Evolutionary conservation across 306 rosid species (phyloP), one percentile per base, ranked within the genome.

Genomic region (Senna siamea): DNA sequence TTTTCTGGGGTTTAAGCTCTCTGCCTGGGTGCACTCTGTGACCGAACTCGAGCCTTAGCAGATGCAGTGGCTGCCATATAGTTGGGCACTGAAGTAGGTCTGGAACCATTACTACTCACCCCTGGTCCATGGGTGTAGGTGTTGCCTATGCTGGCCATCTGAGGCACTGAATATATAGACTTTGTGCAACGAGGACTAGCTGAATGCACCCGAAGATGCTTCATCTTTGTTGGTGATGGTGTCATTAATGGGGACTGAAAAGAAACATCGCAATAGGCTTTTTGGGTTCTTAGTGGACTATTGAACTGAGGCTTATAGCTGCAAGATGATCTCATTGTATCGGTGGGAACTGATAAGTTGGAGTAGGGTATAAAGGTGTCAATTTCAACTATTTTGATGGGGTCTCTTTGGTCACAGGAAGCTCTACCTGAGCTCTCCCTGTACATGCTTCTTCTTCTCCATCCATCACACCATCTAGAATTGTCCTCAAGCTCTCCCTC

Each of bases 21-120:
- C 63, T 87, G 88, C 73, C 66, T 84, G 1, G 91, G 88, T 2
- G 80, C 84, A 18, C 91, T 85, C 2, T 56, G 80, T 10, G 91
- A 82, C 54, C 90, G 78, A 56, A 54, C 12, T 61, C 91, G 77
- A 12, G 89, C 89, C 70, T 60, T 77, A 26, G 85, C 84, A 13
- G 91, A 87, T 12, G 83, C 88, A 41, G 91, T 87, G 20, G 85
- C 74, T 15, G 85, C 81, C 89, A 84, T 87, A 82, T 87, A 84
- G 68, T 80, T 87, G 8, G 85, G 86, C 48, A 48, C 14, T 58
- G 70, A 7, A 23, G 55, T 20, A 11, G 47, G 12, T 37, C 65
- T 35, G 18, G n/a, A 19, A 72, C 17, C 61, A 9, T 34, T 41
- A 19, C 37, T 70, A 19, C 51, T 70, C 13, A 15, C 15, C 6